Conservation (phyloP, 495 filamentous ascomycete genomes). For the Saxophila tyrrhenica region DNA sequence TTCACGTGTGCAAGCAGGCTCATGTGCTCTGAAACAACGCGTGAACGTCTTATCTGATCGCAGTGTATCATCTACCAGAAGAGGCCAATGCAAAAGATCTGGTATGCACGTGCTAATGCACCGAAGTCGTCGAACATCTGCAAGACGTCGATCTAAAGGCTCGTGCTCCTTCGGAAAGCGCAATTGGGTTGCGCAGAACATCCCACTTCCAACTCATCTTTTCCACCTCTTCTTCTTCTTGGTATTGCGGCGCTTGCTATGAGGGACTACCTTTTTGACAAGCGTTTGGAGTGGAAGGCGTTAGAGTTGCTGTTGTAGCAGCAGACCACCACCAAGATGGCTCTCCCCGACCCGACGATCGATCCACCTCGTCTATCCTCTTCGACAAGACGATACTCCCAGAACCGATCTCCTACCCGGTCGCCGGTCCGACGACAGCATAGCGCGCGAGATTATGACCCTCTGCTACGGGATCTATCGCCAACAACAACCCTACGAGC, state of each 20-base stretch:
- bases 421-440: slow-evolving; percentile 8
- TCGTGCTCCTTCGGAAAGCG: neutral
- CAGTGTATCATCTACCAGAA: no score
- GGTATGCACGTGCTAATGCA: neutral
- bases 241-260: no score
- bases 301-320: no score
- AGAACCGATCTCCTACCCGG: slow-evolving; percentile 14
- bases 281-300: no score
- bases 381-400: neutral
- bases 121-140: neutral
- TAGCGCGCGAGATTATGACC: slow-evolving; percentile 12
- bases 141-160: no score
- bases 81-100: neutral
- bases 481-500: slow-evolving; percentile 26
- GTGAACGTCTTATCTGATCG: no score
- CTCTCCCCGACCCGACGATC: slow-evolving; percentile 13
- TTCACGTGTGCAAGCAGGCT: no score
- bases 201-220: neutral
- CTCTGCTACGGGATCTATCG: slow-evolving; percentile 27
- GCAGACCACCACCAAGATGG: slow-evolving; percentile 2
- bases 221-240: no score
- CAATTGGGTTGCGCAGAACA: neutral
- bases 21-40: no score
- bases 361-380: slow-evolving; percentile 1
- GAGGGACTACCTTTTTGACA: no score